phyloP scores from a whole-genome alignment of 2,329 filamentous ascomycete species.

The Sordariomycetes sp. region DNA sequence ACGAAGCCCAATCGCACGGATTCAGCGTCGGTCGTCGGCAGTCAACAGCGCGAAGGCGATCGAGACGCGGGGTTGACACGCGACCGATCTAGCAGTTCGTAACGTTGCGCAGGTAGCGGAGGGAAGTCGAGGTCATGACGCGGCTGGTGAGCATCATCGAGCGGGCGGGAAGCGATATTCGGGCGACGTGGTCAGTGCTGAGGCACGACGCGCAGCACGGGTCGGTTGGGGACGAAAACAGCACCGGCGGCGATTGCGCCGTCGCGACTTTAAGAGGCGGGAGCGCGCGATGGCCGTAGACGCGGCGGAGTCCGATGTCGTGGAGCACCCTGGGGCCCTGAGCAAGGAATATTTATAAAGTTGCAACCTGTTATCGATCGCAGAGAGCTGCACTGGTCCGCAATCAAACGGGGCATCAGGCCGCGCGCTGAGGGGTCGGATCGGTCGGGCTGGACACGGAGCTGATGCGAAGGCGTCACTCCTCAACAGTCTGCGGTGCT shows the following conservation, averaged over 20 bases:
- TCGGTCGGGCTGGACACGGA: background rate
- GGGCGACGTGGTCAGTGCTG: background rate
- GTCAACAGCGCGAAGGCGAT: background rate
- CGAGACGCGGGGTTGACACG: background rate
- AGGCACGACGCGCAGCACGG: background rate
- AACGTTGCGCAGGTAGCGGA: constrained; percentile 2
- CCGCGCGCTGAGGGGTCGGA: background rate
- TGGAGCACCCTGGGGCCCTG: background rate
- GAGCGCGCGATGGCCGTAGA: background rate
- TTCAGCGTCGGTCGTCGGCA: background rate
- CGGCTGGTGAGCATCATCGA: constrained; percentile 4
- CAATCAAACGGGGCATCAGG: background rate
- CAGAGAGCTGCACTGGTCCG: background rate
- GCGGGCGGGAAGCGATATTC: background rate
- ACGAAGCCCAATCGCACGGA: background rate
- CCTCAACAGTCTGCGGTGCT: background rate
- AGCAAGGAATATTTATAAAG: background rate
- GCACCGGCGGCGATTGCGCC: background rate
- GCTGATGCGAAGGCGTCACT: background rate
- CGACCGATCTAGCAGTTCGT: background rate
- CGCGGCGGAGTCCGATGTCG: background rate
- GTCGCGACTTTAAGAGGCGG: background rate
- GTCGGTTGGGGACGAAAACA: background rate
- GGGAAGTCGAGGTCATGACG: constrained; percentile 4
- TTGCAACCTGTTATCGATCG: constrained; percentile 3